These are phyloP conservation scores for Amanita pallidorosea DNA, from an alignment of 768 basidiomycete genomes.

Conservation along the genomic window DNA sequence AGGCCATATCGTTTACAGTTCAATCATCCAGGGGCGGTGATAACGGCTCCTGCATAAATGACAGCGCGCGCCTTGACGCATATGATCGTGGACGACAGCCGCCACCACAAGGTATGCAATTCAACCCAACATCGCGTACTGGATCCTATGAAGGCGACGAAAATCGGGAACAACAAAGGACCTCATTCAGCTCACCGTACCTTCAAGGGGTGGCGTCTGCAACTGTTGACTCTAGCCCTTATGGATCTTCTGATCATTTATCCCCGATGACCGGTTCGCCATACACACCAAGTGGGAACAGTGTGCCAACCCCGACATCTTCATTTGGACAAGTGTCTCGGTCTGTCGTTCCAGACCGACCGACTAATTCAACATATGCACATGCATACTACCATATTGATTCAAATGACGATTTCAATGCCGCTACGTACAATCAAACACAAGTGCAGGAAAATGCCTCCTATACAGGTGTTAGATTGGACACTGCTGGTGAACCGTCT, in stretches of 20 bases:
- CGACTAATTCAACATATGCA: neutral
- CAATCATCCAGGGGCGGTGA: neutral
- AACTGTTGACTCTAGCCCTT: neutral
- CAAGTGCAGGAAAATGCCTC: neutral
- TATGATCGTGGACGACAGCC: neutral
- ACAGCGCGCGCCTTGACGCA: neutral
- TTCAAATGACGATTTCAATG: neutral
- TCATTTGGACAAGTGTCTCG: neutral
- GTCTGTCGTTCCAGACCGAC: neutral
- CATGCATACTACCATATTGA: slow-evolving; percentile 2
- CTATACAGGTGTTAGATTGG: slow-evolving; percentile 1
- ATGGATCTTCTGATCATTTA: neutral
- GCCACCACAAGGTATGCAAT: neutral
- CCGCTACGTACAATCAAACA: neutral
- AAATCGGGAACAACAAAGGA: neutral
- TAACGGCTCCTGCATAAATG: neutral
- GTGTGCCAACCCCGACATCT: neutral
- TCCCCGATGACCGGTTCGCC: neutral
- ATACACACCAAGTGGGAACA: slow-evolving; percentile 1
- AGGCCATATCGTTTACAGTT: neutral
- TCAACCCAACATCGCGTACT: neutral
- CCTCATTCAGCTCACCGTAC: neutral
- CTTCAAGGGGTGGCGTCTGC: neutral
- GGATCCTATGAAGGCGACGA: neutral
- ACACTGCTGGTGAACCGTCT: neutral